Percentiles rank a stretch among this genome's conserved stretches.
phyloP scores from a whole-genome alignment of 805 yeast genomes.

The Debaryomyces tyrocola region DNA sequence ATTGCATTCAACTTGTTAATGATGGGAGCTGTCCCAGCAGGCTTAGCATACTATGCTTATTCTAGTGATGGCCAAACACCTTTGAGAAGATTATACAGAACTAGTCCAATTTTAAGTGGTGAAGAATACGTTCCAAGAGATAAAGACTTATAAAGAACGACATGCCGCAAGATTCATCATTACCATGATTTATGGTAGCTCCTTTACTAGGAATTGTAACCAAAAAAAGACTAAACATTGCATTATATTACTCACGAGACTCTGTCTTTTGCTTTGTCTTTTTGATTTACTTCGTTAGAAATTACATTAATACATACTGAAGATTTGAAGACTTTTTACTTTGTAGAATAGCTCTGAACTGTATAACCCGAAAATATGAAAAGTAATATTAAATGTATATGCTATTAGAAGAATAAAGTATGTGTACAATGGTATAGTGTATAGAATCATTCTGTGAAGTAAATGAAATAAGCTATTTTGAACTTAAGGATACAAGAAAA shows the following conservation, averaged over 20 bases:
- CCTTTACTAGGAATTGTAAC: not conserved
- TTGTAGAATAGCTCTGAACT: too few species aligned
- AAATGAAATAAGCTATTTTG: too few species aligned
- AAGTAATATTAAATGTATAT: too few species aligned
- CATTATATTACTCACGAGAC: not conserved
- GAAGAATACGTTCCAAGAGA: constrained; percentile 44
- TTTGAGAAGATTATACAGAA: constrained; percentile 36
- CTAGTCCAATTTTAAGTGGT: constrained; percentile 31
- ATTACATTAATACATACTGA: not conserved
- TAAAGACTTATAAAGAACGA: constrained; percentile 36
- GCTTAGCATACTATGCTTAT: constrained; percentile 37
- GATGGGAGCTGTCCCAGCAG: constrained; percentile 41
- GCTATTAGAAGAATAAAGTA: too few species aligned
- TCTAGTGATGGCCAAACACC: constrained; percentile 36
- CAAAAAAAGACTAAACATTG: not conserved
- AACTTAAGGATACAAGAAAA: too few species aligned
- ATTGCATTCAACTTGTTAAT: constrained; percentile 32
- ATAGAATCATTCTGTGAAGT: too few species aligned
- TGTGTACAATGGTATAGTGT: too few species aligned
- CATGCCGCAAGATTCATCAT: not conserved
- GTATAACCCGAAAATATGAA: too few species aligned
- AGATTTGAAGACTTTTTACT: too few species aligned
- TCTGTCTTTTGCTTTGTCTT: not conserved
- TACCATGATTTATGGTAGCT: constrained; percentile 1
- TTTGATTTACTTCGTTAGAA: not conserved